Conservation (phyloP, 169 alveolate genomes). For the Plasmodium coatneyi region DNA sequence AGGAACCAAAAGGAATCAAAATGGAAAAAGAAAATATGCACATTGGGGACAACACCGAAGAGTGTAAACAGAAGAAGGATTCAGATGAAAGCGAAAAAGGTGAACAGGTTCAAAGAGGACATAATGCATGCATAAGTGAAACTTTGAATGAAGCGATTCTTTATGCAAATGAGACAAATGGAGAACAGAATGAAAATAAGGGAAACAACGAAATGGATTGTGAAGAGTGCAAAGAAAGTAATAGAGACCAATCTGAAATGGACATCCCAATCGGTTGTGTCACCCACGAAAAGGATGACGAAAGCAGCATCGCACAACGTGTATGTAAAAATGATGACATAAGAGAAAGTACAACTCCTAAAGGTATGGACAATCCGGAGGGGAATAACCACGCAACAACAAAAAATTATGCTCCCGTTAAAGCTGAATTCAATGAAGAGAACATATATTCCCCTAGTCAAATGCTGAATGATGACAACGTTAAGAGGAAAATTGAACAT, state of each 20-base stretch:
- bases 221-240: not conserved
- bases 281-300: conserved; percentile 4
- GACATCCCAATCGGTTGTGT: not conserved
- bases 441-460: not conserved
- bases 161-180: not conserved
- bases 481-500: not conserved
- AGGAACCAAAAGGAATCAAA: not conserved
- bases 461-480: not conserved
- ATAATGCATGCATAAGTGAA: not conserved
- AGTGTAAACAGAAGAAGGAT: not conserved
- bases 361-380: not conserved
- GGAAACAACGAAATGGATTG: not conserved
- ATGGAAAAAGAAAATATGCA: not conserved
- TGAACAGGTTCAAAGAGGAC: not conserved
- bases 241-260: not conserved
- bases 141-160: not conserved
- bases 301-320: not conserved
- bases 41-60: not conserved
- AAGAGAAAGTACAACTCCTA: not conserved
- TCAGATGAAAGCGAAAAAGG: not conserved
- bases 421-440: not conserved
- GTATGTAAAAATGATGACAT: not conserved
- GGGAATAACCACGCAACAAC: not conserved
- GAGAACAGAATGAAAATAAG: not conserved
- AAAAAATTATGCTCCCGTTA: not conserved